A percentile compares a stretch with the other conserved stretches of the same genome.
phyloP scores from a whole-genome alignment of 306 rosid species.

The Cicer judaicum region DNA sequence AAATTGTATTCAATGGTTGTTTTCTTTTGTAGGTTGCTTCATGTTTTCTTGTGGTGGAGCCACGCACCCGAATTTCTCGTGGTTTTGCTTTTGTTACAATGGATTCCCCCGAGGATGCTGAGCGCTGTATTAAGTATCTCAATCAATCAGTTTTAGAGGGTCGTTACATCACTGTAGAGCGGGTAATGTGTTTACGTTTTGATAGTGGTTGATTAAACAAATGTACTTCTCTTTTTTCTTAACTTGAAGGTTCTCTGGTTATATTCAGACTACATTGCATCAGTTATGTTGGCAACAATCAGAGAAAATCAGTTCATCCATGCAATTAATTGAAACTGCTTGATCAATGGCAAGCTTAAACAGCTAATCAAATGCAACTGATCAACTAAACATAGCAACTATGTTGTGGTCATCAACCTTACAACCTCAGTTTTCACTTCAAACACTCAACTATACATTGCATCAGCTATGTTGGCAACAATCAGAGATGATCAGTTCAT shows the following conservation, averaged over 20 bases:
- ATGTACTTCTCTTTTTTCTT: constrained; percentile 57
- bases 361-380: constrained; percentile 88
- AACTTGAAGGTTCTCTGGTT: constrained; percentile 92
- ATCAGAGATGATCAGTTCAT: constrained; percentile 96
- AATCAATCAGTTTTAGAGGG: constrained; percentile 99
- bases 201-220: constrained; percentile 40
- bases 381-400: constrained; percentile 98
- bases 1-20: background rate
- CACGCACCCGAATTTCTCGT: constrained; percentile 88
- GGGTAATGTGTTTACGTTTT: constrained; percentile 62
- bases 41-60: constrained; percentile 97
- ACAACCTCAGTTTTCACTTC: constrained; percentile 97
- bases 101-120: constrained; percentile 82
- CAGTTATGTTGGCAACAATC: constrained; percentile 99
- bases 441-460: constrained; percentile 86
- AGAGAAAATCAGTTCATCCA: constrained; percentile 93
- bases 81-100: constrained; percentile 96
- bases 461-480: constrained; percentile 97
- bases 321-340: constrained; percentile 93
- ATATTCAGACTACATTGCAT: constrained; percentile 93
- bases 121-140: constrained; percentile 87
- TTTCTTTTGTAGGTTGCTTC: constrained; percentile 74
- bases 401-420: constrained; percentile 91
- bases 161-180: constrained; percentile 91
- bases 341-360: constrained; percentile 97